Percentiles rank a stretch among this genome's conserved stretches.
These are phyloP conservation scores for Nicotiana undulata DNA, from an alignment of 257 asterid genomes.

Conservation along the genomic window DNA sequence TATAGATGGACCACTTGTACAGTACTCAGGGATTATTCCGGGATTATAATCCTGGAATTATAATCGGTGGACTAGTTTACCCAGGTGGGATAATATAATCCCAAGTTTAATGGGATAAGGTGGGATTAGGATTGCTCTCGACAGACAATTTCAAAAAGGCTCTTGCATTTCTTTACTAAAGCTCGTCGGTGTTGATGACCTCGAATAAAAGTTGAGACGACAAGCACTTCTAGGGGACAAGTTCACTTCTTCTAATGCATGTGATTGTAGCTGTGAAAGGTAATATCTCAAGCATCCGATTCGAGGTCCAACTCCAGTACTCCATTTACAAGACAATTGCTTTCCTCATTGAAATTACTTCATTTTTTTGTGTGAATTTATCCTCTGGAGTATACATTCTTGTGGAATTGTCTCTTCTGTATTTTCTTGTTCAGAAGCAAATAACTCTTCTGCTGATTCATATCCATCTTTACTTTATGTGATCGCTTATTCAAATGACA, in stretches of 20 bases:
- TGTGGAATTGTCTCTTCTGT: conserved; percentile 35
- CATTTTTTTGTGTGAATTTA: too few species aligned
- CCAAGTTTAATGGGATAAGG: too few species aligned
- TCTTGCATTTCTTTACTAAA: conserved; percentile 10
- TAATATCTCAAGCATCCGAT: conserved; percentile 77
- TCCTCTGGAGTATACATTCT: neutral
- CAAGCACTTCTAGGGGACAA: conserved; percentile 58
- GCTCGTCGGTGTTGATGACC: conserved; percentile 33
- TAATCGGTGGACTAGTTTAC: too few species aligned
- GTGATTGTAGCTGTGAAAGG: conserved; percentile 65
- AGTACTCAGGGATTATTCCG: too few species aligned
- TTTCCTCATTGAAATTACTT: too few species aligned
- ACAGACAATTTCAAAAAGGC: neutral
- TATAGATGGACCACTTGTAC: too few species aligned
- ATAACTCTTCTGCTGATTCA: conserved; percentile 24
- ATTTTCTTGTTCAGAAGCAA: neutral
- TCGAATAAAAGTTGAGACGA: conserved; percentile 28
- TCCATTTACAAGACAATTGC: neutral
- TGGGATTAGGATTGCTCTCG: too few species aligned
- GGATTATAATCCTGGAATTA: too few species aligned
- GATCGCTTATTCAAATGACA: too few species aligned
- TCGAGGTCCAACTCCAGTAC: conserved; percentile 90
- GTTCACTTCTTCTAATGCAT: conserved; percentile 63
- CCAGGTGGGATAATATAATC: too few species aligned
- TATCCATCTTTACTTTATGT: conserved; percentile 13